These are phyloP conservation scores for Scopulariopsis brevicaulis DNA, from an alignment of 2,329 filamentous ascomycete species.

Conservation along the genomic window DNA sequence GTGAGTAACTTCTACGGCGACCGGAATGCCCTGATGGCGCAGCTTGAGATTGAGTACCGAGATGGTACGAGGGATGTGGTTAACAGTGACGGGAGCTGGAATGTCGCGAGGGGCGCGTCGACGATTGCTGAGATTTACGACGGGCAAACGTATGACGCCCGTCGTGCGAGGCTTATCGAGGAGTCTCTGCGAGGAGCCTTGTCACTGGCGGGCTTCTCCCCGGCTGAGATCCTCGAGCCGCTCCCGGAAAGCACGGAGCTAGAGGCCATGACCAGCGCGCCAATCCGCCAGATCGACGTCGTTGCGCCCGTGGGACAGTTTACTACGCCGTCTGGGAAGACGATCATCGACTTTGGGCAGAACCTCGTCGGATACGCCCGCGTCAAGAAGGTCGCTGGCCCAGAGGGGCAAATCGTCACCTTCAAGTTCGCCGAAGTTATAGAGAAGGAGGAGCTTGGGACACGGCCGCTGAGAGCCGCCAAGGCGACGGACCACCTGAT, in stretches of 20 bases:
- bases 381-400: slow-evolving; percentile 22
- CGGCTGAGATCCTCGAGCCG: slow-evolving; percentile 15
- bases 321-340: slow-evolving; percentile 26
- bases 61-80: slow-evolving; percentile 13
- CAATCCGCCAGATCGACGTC: background rate
- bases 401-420: slow-evolving; percentile 25
- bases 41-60: slow-evolving; percentile 19
- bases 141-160: slow-evolving; percentile 37
- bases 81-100: slow-evolving; percentile 21
- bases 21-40: slow-evolving; percentile 23
- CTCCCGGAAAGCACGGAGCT: slow-evolving; percentile 20
- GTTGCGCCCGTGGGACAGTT: slow-evolving; percentile 10
- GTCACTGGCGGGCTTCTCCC: slow-evolving; percentile 6
- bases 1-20: slow-evolving; percentile 25
- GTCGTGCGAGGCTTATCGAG: slow-evolving; percentile 12
- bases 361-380: slow-evolving; percentile 41
- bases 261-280: background rate
- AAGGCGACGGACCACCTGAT: slow-evolving; percentile 27
- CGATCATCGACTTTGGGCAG: slow-evolving; percentile 44
- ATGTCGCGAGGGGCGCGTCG: slow-evolving; percentile 24
- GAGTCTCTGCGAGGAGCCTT: background rate
- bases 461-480: slow-evolving; percentile 26
- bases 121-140: slow-evolving; percentile 33
- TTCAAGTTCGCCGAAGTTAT: slow-evolving; percentile 44
- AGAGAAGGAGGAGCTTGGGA: slow-evolving; percentile 30